Conservation (phyloP, 129 eudicot species). For the Helianthus annuus region HanXRQr2.0-SUNRISE NC_035437.2:177609066-177609565, state of each 20-base stretch:
- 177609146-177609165: neutral
- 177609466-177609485: neutral
- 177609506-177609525: neutral
- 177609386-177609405: neutral
- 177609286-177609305: neutral
- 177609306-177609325: neutral
- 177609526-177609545: constrained; percentile 2
- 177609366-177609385: too few relatives aligned
- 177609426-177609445: neutral
- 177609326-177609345: constrained; percentile 4
- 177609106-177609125: neutral
- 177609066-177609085: constrained; percentile 2
- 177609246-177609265: neutral
- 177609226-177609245: neutral
- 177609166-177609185: neutral
- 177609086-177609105: neutral
- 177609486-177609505: neutral
- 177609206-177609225: neutral
- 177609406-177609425: neutral
- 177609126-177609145: constrained; percentile 1
- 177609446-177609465: neutral
- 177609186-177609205: neutral
- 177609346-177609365: neutral
- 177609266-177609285: neutral
- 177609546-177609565: constrained; percentile 3